These are phyloP conservation scores for Rhynchosporium graminicola DNA, from an alignment of 2,329 filamentous ascomycete species.

Conservation along the genomic window DNA sequence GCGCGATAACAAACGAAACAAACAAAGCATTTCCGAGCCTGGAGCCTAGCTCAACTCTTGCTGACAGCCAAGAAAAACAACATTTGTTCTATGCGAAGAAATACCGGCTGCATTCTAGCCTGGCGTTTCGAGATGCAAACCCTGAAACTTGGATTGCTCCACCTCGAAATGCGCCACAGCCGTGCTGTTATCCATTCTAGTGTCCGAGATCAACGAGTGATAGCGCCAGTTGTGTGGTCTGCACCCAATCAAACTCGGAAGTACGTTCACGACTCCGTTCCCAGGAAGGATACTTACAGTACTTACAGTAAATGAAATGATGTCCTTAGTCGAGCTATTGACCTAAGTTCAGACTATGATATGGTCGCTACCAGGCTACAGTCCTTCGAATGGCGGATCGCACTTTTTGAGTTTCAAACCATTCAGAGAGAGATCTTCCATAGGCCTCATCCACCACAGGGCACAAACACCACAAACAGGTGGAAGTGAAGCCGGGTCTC, in stretches of 20 bases:
- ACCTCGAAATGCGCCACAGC: constrained; percentile 6
- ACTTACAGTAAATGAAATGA: too few relatives aligned
- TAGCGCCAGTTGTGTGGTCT: background rate
- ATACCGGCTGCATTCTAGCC: background rate
- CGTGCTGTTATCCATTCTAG: background rate
- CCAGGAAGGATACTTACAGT: too few relatives aligned
- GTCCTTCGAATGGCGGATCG: too few relatives aligned
- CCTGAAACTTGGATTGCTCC: constrained; percentile 6
- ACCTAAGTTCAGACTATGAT: too few relatives aligned
- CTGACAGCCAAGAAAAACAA: constrained; percentile 5
- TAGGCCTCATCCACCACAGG: background rate
- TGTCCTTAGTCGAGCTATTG: too few relatives aligned
- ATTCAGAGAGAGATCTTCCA: background rate
- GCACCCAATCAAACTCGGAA: background rate
- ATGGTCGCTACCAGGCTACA: too few relatives aligned
- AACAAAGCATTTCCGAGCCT: background rate
- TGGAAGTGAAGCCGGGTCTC: constrained; percentile 7
- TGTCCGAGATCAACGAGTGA: constrained; percentile 5
- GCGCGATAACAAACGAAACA: constrained; percentile 15
- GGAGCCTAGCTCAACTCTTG: background rate
- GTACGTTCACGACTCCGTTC: background rate
- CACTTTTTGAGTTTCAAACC: background rate
- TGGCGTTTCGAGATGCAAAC: background rate
- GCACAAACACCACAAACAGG: background rate
- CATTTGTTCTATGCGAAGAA: background rate